Evolutionary conservation across 306 rosid genomes (phyloP).

Genomic region (Ormosia emarginata): DNA sequence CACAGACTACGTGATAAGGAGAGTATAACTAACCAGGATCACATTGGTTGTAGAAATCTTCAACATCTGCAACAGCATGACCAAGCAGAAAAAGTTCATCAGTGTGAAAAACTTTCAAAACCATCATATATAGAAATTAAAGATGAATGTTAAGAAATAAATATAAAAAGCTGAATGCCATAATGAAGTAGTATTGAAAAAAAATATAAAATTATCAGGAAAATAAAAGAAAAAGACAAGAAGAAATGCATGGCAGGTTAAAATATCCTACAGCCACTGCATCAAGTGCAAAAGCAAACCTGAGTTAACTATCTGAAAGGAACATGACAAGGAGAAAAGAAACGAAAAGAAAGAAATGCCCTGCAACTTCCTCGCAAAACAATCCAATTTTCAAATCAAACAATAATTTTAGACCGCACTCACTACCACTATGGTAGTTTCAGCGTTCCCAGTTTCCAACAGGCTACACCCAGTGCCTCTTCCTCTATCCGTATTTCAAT

Average conservation of each 20-base stretch:
- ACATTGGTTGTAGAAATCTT: constrained; percentile 78
- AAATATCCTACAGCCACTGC: background rate
- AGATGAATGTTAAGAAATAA: background rate
- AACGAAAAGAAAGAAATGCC: background rate
- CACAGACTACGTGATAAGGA: background rate
- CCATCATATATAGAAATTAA: background rate
- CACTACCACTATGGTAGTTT: background rate
- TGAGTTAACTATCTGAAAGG: background rate
- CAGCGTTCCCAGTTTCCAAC: background rate
- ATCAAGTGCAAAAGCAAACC: background rate
- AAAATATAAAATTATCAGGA: background rate
- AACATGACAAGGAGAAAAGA: background rate
- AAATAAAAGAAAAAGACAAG: background rate
- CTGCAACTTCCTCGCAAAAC: background rate
- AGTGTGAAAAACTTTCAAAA: constrained; percentile 9
- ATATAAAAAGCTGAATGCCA: background rate
- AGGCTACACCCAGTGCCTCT: background rate
- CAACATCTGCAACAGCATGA: constrained; percentile 67
- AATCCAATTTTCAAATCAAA: constrained; percentile 1
- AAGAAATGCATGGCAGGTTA: background rate
- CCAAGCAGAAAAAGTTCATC: constrained; percentile 20
- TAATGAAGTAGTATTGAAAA: background rate
- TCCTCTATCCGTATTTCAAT: background rate
- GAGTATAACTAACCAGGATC: constrained; percentile 67
- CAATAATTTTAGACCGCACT: background rate